phyloP scores from a whole-genome alignment of 345 rosid species.

The Passiflora organensis region DNA sequence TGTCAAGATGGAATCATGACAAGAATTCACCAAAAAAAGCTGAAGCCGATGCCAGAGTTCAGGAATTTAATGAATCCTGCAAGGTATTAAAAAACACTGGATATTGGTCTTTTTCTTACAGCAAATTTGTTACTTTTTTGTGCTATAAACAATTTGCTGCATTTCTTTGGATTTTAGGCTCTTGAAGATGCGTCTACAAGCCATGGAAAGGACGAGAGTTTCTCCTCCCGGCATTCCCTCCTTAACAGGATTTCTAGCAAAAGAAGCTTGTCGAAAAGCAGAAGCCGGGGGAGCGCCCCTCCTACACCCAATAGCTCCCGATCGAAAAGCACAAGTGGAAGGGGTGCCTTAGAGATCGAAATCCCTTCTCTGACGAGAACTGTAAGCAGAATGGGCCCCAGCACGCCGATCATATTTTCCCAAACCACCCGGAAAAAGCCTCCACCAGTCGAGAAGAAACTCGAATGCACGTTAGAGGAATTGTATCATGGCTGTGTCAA shows the following conservation, averaged over 20 bases:
- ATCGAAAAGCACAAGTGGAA: conserved; percentile 14
- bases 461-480: conserved; percentile 81
- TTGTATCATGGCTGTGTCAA: conserved; percentile 59
- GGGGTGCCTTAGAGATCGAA: conserved; percentile 5
- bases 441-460: conserved; percentile 46
- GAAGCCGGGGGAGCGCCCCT: conserved; percentile 17
- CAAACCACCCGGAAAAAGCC: conserved; percentile 64
- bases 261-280: conserved; percentile 36
- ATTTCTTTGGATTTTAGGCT: conserved; percentile 14
- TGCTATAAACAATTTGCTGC: not conserved
- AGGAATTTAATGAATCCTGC: conserved; percentile 17
- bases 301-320: conserved; percentile 10
- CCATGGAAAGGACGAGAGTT: conserved; percentile 43
- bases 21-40: conserved; percentile 29
- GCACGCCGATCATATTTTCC: conserved; percentile 60
- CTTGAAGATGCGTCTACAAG: conserved; percentile 9
- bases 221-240: conserved; percentile 35
- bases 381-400: conserved; percentile 35
- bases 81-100: conserved; percentile 4
- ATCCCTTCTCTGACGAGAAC: conserved; percentile 26
- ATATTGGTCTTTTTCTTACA: not conserved
- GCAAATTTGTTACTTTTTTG: not conserved
- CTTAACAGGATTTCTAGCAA: conserved; percentile 28
- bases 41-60: conserved; percentile 20
- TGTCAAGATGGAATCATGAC: conserved; percentile 39